Evolutionary conservation across 2,329 filamentous ascomycete genomes (phyloP).

Genomic region (Endothia cerciana): DNA sequence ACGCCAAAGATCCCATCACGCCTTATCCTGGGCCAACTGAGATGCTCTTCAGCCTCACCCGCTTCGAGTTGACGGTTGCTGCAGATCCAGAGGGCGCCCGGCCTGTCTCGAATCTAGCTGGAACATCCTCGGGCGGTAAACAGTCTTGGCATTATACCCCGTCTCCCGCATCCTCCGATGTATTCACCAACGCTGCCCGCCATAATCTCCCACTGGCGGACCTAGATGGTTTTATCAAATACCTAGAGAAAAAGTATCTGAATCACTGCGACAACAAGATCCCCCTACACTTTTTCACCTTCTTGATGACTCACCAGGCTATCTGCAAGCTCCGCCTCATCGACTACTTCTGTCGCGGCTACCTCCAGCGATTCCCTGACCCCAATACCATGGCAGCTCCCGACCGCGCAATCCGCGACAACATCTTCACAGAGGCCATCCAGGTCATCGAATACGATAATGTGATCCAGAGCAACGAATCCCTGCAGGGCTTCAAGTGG

Average conservation of each 20-base stretch:
- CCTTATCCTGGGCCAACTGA: constrained; percentile 58
- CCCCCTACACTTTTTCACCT: constrained; percentile 61
- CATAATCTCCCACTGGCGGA: constrained; percentile 54
- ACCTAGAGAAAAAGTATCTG: constrained; percentile 61
- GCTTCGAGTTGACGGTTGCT: constrained; percentile 60
- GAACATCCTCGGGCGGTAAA: constrained; percentile 15
- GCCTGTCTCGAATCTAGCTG: constrained; percentile 19
- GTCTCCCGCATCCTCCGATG: constrained; percentile 46
- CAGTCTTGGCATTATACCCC: constrained; percentile 38
- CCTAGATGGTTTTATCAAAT: constrained; percentile 56
- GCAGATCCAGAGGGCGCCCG: constrained; percentile 50
- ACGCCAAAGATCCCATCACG: constrained; percentile 58
- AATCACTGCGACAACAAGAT: constrained; percentile 61
- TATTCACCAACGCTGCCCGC: constrained; percentile 53
- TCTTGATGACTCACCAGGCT: constrained; percentile 59
- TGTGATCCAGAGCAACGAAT: constrained; percentile 54
- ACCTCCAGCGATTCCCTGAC: constrained; percentile 40
- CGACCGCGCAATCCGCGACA: constrained; percentile 49
- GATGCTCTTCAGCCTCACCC: constrained; percentile 62
- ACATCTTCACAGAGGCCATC: constrained; percentile 57
- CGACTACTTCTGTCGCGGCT: constrained; percentile 54
- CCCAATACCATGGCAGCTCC: constrained; percentile 42
- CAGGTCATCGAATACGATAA: constrained; percentile 65
- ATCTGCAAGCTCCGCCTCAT: constrained; percentile 62
- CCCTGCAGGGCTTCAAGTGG: constrained; percentile 59